Evolutionary conservation across 2,329 filamentous ascomycete genomes (phyloP).

Genomic region (Penicillium sp.): DNA sequence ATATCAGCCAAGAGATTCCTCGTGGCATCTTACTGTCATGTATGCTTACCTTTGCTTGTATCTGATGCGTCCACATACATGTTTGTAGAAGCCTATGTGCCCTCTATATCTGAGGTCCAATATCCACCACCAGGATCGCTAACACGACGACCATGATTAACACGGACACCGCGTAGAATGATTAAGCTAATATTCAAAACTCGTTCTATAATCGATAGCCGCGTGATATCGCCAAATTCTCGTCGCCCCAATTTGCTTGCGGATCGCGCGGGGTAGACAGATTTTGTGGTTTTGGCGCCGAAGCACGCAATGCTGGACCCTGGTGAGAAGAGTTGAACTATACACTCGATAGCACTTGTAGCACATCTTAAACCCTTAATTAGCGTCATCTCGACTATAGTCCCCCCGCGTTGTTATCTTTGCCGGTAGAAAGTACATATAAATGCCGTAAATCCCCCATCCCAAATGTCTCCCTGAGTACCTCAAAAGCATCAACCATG

Average conservation of each 20-base stretch:
- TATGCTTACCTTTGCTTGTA: background rate
- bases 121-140: no score
- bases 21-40: background rate
- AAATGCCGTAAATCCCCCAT: background rate
- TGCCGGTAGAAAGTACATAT: background rate
- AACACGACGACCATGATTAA: no score
- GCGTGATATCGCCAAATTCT: background rate
- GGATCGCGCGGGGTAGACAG: background rate
- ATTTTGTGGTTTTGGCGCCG: background rate
- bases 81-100: no score
- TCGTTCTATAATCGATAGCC: no score
- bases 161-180: no score
- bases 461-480: background rate
- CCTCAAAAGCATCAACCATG: background rate
- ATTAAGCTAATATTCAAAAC: no score
- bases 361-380: background rate
- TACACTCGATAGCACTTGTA: background rate
- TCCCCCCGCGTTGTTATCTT: background rate
- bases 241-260: background rate
- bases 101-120: no score
- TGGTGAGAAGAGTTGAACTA: background rate
- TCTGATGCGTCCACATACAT: no score
- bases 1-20: background rate
- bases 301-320: constrained; percentile 1
- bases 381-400: background rate